Evolutionary conservation across 202 grass and related monocot genomes (phyloP).

Genomic region (Brachypodium distachyon): DNA sequence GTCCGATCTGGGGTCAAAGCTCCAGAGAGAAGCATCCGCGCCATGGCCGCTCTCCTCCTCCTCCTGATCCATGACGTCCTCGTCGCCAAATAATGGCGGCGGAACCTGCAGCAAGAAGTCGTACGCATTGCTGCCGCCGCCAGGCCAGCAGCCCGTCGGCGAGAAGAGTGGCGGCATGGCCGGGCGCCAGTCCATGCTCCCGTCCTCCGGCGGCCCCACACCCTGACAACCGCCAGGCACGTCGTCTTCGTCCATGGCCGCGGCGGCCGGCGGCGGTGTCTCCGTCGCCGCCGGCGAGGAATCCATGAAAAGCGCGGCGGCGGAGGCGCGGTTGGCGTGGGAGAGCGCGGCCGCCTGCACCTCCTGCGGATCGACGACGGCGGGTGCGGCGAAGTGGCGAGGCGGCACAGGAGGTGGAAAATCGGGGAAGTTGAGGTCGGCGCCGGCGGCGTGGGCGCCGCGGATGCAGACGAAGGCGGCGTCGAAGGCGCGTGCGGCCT

Average conservation of each 20-base stretch:
- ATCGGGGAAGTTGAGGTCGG: slow-evolving; percentile 70
- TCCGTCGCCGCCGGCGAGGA: too few relatives aligned
- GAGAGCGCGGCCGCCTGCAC: slow-evolving; percentile 64
- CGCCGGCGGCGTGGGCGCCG: slow-evolving; percentile 26
- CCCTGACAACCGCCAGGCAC: not conserved
- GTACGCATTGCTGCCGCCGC: slow-evolving; percentile 27
- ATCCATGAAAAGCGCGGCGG: too few relatives aligned
- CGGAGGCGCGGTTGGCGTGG: slow-evolving; percentile 53
- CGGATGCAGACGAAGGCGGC: slow-evolving; percentile 81
- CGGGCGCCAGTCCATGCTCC: slow-evolving; percentile 48
- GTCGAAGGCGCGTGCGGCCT: slow-evolving; percentile 86
- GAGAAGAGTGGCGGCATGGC: slow-evolving; percentile 53
- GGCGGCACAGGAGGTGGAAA: too few relatives aligned
- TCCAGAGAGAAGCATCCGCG: slow-evolving; percentile 31
- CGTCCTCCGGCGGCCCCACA: slow-evolving; percentile 28
- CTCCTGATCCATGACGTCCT: slow-evolving; percentile 21
- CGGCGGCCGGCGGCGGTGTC: too few relatives aligned
- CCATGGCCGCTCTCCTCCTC: slow-evolving; percentile 26
- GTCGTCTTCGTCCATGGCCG: slow-evolving; percentile 19
- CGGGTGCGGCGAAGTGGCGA: slow-evolving; percentile 66
- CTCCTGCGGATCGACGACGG: slow-evolving; percentile 30
- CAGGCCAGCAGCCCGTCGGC: slow-evolving; percentile 32
- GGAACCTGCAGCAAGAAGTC: slow-evolving; percentile 32
- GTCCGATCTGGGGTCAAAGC: slow-evolving; percentile 32
- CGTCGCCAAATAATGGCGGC: not conserved